Base-by-base conservation (phyloP, 2,329 filamentous ascomycete species). In the Colletotrichum magnum region DNA sequence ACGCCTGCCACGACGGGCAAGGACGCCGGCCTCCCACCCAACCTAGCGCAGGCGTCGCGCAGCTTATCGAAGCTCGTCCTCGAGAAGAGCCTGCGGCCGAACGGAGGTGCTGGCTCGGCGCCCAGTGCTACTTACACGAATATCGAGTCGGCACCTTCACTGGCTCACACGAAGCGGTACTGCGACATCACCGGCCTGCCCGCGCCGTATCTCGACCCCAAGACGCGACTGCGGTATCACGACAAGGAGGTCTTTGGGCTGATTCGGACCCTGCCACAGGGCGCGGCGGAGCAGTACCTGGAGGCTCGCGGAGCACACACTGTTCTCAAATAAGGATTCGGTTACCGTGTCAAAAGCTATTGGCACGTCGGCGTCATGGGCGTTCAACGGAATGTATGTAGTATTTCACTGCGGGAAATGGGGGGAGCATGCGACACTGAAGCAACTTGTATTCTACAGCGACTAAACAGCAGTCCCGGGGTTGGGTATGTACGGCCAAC, bases 181-280 rank as follows among this genome's bases (percentile, higher is more conserved):
- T 99, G 96, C 84, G 97, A 99, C 80, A 89, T 99, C 75, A 99
- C 96, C 1, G 97, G 96, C 1, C 83, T 99, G 72, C 90, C 94
- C n/a, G 94, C 94, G 36, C 92, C 93, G 6, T 99, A 99, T 79
- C 90, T 93, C 39, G 96, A 99, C 78, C 97, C 96, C 3, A 99
- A 99, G 87, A 97, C 95, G 47, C 89, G 95, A 72, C 82, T 99
- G 80, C 87, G 95, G 71, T 99, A 99, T 81, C 93, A 97, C 80
- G 92, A 99, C 80, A 93, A 89, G 79, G 96, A 99, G 84, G 89
- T 98, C 6, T 99, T 98, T 84, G 89, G 88, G 3, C 88, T 94
- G 48, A 92, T 99, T 68, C 90, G 94, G 76, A 89, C 87, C 2
- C 81, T 99, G 75, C 92, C 93, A 5, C 95, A 96, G 79, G 92